Base-by-base conservation (phyloP, 108 stramenopile species). In the Cyclotella sp. region DNA sequence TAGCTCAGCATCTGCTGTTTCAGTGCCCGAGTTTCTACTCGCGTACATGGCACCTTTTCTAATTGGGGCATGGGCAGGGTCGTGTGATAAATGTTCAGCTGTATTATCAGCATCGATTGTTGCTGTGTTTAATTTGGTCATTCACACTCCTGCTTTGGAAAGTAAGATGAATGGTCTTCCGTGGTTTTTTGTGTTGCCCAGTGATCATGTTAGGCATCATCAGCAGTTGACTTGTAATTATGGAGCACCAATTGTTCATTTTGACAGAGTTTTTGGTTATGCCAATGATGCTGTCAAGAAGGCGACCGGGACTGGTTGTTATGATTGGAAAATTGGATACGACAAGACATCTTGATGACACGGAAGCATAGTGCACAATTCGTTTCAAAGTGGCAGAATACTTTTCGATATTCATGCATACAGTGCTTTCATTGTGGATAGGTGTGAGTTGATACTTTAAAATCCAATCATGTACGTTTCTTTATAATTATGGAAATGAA, bases 11-110 rank as follows among this genome's bases (percentile, higher is more conserved):
- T 84, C 81, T 52, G 86, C 86, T 19, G 86, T 87, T 39, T 77
- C 73, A 4, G 26, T 70, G 18, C 68, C 74, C 9, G 86, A 86
- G 64, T 86, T 79, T 54, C 10, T 77, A 22, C 21, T 84, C 18
- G 86, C 87, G 0, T 89, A 89, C 79, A 81, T 89, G 73, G 46
- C 77, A 24, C 89, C 89, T 39, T 86, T 89, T 70, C 40, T 71
- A 0, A 19, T 86, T 24, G 81, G 71, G 7, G 65, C 84, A 18
- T 68, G 62, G 28, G 26, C 83, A 13, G 75, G 73, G 13, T 52
- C 54, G 0, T 74, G 79, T 9, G 82, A 85, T 62, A 70, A 73
- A 34, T 16, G 41, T 27, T 80, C 83, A 0, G 54, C 84, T 2
- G 19, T 59, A 11, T 22, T 70, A 16, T 76, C 73, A 19, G 84